phyloP scores from a whole-genome alignment of 75 land plant genomes.

The Cupressus sempervirens region DNA sequence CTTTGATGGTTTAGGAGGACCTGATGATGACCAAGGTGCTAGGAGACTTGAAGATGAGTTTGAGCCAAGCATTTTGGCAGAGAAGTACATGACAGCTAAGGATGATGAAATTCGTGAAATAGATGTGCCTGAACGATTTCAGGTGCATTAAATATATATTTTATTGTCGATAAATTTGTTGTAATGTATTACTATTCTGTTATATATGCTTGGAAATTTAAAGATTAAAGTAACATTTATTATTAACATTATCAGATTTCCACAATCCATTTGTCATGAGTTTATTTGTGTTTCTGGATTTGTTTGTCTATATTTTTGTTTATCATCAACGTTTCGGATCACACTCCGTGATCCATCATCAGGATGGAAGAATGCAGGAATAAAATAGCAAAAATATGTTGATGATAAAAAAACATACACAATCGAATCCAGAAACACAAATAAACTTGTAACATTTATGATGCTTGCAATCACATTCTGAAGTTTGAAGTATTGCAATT shows the following conservation, averaged over 20 bases:
- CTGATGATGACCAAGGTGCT: slow-evolving; percentile 36
- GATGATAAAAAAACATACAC: too few species aligned
- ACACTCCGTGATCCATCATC: too few species aligned
- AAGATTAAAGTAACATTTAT: neutral
- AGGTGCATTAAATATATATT: slow-evolving; percentile 37
- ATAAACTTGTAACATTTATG: neutral
- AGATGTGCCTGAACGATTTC: slow-evolving; percentile 89
- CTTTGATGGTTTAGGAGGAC: slow-evolving; percentile 23
- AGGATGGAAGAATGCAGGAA: too few species aligned
- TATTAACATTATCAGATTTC: too few species aligned
- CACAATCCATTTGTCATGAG: too few species aligned
- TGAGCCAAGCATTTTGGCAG: slow-evolving; percentile 79
- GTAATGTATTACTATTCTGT: neutral
- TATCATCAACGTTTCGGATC: too few species aligned
- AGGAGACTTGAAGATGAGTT: slow-evolving; percentile 85
- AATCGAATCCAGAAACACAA: too few species aligned
- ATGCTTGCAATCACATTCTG: neutral
- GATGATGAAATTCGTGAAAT: slow-evolving; percentile 70
- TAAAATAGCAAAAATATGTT: too few species aligned
- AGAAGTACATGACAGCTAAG: slow-evolving; percentile 85
- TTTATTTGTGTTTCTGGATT: too few species aligned
- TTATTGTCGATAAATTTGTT: slow-evolving; percentile 1
- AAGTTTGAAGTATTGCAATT: neutral
- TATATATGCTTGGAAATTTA: neutral
- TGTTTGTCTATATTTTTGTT: too few species aligned